phyloP scores from a whole-genome alignment of 2,329 filamentous ascomycete genomes.

The Cytospora piceae region DNA sequence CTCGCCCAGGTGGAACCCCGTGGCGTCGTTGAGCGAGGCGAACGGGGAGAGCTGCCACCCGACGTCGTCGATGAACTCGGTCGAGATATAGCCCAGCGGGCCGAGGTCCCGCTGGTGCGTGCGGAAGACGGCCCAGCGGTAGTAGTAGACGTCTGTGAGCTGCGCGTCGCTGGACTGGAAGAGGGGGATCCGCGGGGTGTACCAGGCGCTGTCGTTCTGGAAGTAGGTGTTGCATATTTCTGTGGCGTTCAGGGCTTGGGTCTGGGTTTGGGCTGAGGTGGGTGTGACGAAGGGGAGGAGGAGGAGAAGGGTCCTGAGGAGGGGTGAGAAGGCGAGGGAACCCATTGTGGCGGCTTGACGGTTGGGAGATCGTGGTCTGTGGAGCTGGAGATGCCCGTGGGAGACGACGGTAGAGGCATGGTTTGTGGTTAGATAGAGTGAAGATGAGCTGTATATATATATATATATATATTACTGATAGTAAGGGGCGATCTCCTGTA shows the following conservation, averaged over 20 bases:
- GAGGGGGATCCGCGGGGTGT: slow-evolving; percentile 42
- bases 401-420: not conserved
- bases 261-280: not conserved
- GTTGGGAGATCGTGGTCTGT: not conserved
- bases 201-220: slow-evolving; percentile 47
- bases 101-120: slow-evolving; percentile 49
- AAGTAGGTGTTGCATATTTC: slow-evolving; percentile 37
- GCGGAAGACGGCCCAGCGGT: slow-evolving; percentile 49
- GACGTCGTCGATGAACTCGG: slow-evolving; percentile 49
- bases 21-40: slow-evolving; percentile 48
- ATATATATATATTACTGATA: not conserved
- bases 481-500: not conserved
- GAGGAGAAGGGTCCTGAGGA: not conserved
- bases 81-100: slow-evolving; percentile 47
- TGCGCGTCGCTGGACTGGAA: slow-evolving; percentile 44
- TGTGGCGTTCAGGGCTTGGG: slow-evolving; percentile 18
- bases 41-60: slow-evolving; percentile 47
- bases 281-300: slow-evolving; percentile 5
- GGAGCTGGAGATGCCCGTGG: not conserved
- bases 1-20: slow-evolving; percentile 48
- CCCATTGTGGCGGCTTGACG: not conserved
- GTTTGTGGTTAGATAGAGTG: not conserved
- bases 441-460: not conserved
- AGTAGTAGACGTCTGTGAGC: slow-evolving; percentile 49
- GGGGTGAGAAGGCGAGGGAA: not conserved